Percentiles rank a stretch among this genome's conserved stretches.
phyloP scores from a whole-genome alignment of 495 filamentous ascomycete species.

The Penicillium angulare region DNA sequence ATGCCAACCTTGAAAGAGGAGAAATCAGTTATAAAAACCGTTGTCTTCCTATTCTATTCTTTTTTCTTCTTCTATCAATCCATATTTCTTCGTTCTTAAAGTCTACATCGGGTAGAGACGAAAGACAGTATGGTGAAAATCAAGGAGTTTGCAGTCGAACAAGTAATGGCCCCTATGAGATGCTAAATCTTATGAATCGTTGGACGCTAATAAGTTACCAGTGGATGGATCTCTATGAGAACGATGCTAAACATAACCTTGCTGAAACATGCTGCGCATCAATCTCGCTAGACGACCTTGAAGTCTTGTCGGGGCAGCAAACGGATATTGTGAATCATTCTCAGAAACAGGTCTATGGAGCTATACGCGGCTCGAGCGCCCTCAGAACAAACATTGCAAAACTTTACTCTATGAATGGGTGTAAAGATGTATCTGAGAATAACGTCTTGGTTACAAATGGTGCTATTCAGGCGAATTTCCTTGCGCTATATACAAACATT shows the following conservation, averaged over 20 bases:
- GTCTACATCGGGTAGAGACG: no score
- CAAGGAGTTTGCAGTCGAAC: constrained; percentile 74
- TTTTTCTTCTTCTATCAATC: neutral
- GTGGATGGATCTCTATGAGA: constrained; percentile 90
- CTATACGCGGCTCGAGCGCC: constrained; percentile 64
- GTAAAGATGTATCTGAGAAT: constrained; percentile 48
- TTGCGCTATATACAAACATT: constrained; percentile 70
- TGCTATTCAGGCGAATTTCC: constrained; percentile 80
- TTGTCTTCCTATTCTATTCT: neutral
- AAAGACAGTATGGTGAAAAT: constrained; percentile 69
- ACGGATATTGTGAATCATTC: constrained; percentile 40
- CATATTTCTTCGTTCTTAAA: neutral
- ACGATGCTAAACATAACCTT: constrained; percentile 71
- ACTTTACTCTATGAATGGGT: constrained; percentile 56
- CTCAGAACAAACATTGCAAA: constrained; percentile 61
- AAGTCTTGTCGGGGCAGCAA: constrained; percentile 48
- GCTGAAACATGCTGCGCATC: constrained; percentile 85
- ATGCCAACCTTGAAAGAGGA: no score
- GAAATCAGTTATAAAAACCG: neutral
- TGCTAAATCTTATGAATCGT: no score
- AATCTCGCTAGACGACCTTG: constrained; percentile 70
- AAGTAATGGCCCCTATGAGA: constrained; percentile 38
- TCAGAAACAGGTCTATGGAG: constrained; percentile 62
- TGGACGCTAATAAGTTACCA: constrained; percentile 26
- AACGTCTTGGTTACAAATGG: constrained; percentile 76